Evolutionary conservation across 192 early-diverging fungal species (phyloP).

Genomic region (Dimargaris verticillata): DNA sequence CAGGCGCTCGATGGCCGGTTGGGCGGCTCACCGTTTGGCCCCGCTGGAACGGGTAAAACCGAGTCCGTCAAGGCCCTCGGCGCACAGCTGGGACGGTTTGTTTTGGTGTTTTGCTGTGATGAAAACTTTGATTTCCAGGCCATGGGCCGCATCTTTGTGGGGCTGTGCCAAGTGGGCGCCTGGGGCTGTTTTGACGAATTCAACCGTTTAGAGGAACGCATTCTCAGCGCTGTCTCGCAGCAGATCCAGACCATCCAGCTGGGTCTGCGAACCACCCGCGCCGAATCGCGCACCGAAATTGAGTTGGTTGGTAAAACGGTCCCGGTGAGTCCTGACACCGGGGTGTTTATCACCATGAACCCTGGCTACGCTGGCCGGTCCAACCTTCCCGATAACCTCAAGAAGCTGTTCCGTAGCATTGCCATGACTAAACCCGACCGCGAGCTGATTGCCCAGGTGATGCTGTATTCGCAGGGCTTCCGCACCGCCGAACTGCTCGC

Average conservation of each 20-base stretch:
- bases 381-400: constrained; percentile 95
- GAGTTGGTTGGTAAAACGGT: constrained; percentile 86
- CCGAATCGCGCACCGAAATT: constrained; percentile 59
- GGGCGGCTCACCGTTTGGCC: constrained; percentile 96
- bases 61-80: constrained; percentile 98
- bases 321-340: constrained; percentile 74
- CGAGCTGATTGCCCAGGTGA: constrained; percentile 97
- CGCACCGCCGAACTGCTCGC: constrained; percentile 83
- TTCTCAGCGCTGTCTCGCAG: constrained; percentile 96
- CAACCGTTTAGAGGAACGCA: constrained; percentile 95
- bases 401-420: constrained; percentile 96
- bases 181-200: constrained; percentile 99
- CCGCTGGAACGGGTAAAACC: constrained; percentile 98
- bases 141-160: constrained; percentile 99
- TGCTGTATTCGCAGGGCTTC: constrained; percentile 99
- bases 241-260: constrained; percentile 98
- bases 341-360: constrained; percentile 98
- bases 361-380: constrained; percentile 97
- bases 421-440: constrained; percentile 99
- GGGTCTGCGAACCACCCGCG: constrained; percentile 49
- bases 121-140: constrained; percentile 99
- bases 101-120: constrained; percentile 99
- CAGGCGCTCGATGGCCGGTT: constrained; percentile 86
- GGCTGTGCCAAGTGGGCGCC: constrained; percentile 94
- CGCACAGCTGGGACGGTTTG: constrained; percentile 84